These are phyloP conservation scores for Wallemia hederae DNA, from an alignment of 1,284 basidiomycete species.

Conservation along the genomic window DNA sequence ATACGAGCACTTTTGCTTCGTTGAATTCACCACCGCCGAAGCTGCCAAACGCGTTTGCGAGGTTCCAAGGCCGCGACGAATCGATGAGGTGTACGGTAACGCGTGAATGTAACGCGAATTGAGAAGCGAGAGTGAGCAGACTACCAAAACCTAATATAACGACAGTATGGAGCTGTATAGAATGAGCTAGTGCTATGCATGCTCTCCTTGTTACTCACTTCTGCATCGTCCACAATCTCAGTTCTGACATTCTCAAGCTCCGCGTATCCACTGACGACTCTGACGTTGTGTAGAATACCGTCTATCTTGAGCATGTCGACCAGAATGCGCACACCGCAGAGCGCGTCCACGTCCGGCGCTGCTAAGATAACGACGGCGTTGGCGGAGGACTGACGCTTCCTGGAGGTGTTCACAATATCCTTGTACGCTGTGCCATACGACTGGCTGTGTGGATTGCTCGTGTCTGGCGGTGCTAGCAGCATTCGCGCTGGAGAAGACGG, in stretches of 20 bases:
- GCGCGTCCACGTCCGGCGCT: constrained; percentile 61
- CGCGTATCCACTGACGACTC: background rate
- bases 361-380: constrained; percentile 59
- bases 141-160: constrained; percentile 80
- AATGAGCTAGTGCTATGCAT: background rate
- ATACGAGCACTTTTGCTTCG: constrained; percentile 26
- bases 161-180: constrained; percentile 49
- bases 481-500: background rate
- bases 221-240: constrained; percentile 2
- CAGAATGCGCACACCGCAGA: constrained; percentile 41
- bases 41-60: constrained; percentile 57
- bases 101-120: constrained; percentile 18
- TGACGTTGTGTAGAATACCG: background rate
- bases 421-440: background rate
- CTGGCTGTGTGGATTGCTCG: background rate
- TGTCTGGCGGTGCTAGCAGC: background rate
- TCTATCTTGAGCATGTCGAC: constrained; percentile 15
- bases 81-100: constrained; percentile 75
- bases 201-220: constrained; percentile 5
- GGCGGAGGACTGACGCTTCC: constrained; percentile 23
- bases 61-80: constrained; percentile 65
- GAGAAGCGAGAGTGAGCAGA: constrained; percentile 45
- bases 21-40: constrained; percentile 14
- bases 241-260: background rate
- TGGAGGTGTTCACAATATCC: background rate